Evolutionary conservation across 257 asterid genomes (phyloP).

Genomic region (Voacanga thouarsii): DNA sequence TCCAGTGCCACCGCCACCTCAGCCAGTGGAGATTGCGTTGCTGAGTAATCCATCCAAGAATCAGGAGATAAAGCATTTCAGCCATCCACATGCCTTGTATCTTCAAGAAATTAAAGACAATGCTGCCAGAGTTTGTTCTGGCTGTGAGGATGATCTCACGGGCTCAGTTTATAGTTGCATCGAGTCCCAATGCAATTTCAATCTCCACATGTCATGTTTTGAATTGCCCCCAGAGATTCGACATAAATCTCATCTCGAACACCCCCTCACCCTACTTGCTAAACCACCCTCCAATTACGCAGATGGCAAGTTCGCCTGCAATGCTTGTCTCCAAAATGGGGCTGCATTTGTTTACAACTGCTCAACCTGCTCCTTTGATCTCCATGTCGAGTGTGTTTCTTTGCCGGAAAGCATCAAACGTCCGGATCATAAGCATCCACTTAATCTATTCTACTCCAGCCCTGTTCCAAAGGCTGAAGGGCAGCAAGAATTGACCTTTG

Average conservation of each 20-base stretch:
- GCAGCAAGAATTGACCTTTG: conserved; percentile 30
- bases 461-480: conserved; percentile 32
- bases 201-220: conserved; percentile 60
- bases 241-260: conserved; percentile 59
- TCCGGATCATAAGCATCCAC: conserved; percentile 46
- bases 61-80: conserved; percentile 47
- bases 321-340: conserved; percentile 60
- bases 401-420: conserved; percentile 38
- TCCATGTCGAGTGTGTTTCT: conserved; percentile 25
- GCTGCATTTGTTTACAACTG: conserved; percentile 56
- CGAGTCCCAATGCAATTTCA: conserved; percentile 48
- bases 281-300: conserved; percentile 39
- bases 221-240: conserved; percentile 45
- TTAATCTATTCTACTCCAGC: conserved; percentile 33
- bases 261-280: conserved; percentile 46
- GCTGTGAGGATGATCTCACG: conserved; percentile 47
- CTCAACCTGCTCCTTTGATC: conserved; percentile 46
- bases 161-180: conserved; percentile 51
- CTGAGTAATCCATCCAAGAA: conserved; percentile 22
- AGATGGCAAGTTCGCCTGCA: conserved; percentile 56
- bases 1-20: background rate
- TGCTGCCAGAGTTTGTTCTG: conserved; percentile 43
- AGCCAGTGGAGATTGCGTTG: conserved; percentile 8
- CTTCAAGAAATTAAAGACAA: conserved; percentile 31
- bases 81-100: conserved; percentile 57